phyloP scores from a whole-genome alignment of 202 grass and related monocot species.

The Panicum virgatum region DNA sequence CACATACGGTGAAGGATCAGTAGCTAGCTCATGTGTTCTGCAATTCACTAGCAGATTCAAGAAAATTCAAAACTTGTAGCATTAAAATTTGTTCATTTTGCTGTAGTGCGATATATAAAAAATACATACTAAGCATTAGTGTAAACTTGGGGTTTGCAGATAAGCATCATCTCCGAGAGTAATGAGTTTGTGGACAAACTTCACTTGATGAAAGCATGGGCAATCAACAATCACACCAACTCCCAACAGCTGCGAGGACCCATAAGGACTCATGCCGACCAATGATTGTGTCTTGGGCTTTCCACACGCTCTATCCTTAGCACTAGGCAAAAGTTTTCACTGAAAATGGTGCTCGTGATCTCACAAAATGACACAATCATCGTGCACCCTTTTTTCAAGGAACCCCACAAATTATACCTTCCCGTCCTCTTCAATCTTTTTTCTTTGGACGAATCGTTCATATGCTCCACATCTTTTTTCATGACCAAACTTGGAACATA shows the following conservation, averaged over 20 bases:
- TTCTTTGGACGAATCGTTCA: neutral
- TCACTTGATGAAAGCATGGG: neutral
- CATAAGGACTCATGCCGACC: neutral
- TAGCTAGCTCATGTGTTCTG: neutral
- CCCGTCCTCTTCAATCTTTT: neutral
- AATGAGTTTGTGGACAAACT: slow-evolving; percentile 3
- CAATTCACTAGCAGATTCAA: neutral
- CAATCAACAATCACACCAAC: neutral
- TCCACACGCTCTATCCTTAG: neutral
- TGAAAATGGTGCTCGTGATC: neutral
- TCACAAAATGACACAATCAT: neutral
- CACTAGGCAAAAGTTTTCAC: neutral
- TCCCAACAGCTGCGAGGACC: neutral
- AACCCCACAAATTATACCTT: neutral
- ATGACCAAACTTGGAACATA: neutral
- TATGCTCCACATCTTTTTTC: neutral
- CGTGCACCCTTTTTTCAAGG: neutral
- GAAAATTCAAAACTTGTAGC: neutral
- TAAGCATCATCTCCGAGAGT: neutral
- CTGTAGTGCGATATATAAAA: neutral
- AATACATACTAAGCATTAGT: neutral
- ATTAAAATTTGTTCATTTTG: neutral
- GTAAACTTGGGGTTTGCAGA: neutral
- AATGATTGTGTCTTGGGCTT: slow-evolving; percentile 2
- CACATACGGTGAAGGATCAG: neutral